Percentiles rank a stretch among this genome's conserved stretches.
Conservation (phyloP, 768 basidiomycete genomes). For the Suillus plorans region DNA sequence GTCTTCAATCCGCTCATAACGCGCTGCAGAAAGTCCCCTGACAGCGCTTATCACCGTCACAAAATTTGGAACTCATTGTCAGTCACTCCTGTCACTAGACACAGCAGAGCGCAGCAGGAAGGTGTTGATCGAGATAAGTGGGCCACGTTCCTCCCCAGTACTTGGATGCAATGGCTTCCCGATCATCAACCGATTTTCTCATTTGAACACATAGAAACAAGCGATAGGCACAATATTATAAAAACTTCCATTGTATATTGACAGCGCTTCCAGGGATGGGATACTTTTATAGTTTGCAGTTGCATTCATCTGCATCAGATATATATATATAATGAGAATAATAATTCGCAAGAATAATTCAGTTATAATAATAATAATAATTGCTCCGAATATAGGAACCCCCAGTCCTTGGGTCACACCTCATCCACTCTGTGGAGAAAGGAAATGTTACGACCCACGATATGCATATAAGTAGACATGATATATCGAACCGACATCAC, state of each 20-base stretch:
- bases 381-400: background rate
- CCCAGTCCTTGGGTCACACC: background rate
- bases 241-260: background rate
- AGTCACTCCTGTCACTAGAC: background rate
- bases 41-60: background rate
- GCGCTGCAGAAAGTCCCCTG: background rate
- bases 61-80: background rate
- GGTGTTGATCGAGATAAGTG: background rate
- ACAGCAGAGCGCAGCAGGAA: background rate
- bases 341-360: background rate
- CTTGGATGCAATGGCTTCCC: no score
- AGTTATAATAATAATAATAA: conserved; percentile 5
- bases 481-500: conserved; percentile 1
- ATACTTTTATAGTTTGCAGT: background rate
- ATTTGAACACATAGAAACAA: background rate
- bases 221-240: background rate
- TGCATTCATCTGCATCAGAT: background rate
- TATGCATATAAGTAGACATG: conserved; percentile 1
- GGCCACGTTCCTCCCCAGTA: background rate
- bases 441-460: background rate
- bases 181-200: background rate
- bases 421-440: background rate
- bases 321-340: background rate
- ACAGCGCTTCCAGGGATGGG: background rate
- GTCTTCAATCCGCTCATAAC: background rate